Conservation (phyloP, 2,329 filamentous ascomycete genomes). For the Diaporthe citrichinensis region DNA sequence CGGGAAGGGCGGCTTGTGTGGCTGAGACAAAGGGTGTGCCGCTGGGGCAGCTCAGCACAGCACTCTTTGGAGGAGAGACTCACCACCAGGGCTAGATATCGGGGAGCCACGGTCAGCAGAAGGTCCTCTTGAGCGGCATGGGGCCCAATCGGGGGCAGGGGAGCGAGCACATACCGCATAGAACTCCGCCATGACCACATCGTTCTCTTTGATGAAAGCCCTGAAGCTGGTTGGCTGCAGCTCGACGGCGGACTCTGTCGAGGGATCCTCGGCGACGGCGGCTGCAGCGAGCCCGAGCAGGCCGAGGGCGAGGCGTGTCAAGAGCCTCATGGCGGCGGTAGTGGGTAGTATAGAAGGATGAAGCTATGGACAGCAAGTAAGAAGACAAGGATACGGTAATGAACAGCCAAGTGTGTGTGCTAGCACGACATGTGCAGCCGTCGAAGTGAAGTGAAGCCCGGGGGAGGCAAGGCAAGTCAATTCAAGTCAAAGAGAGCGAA, state of each 20-base stretch:
- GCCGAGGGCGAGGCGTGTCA: conserved; percentile 62
- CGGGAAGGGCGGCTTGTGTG: neutral
- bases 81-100: conserved; percentile 58
- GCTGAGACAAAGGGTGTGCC: neutral
- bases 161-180: conserved; percentile 16
- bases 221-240: conserved; percentile 90
- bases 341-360: neutral
- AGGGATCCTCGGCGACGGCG: conserved; percentile 67
- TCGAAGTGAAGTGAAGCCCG: conserved; percentile 7
- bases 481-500: conserved; percentile 3
- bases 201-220: conserved; percentile 86
- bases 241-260: conserved; percentile 79
- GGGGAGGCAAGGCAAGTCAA: neutral
- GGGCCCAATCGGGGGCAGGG: neutral
- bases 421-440: conserved; percentile 23
- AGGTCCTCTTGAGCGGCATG: neutral
- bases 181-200: conserved; percentile 93
- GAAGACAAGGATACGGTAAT: neutral
- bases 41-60: neutral
- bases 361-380: neutral
- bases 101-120: neutral
- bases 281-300: conserved; percentile 64
- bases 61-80: conserved; percentile 50
- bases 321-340: conserved; percentile 30
- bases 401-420: neutral